Conservation (phyloP, 2,329 filamentous ascomycete genomes). For the Dactylellina sp. region DNA sequence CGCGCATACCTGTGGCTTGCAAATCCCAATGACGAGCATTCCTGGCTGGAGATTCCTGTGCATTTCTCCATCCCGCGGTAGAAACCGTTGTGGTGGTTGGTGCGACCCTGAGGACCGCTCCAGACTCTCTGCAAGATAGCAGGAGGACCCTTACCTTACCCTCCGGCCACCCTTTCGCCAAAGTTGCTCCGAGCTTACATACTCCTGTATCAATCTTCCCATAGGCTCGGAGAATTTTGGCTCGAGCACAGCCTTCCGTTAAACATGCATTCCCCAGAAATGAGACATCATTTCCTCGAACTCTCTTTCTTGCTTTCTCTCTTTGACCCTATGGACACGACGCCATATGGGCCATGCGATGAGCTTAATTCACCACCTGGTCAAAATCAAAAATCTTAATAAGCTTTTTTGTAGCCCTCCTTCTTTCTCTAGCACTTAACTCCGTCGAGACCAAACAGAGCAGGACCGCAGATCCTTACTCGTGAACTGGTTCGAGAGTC, state of each 20-base stretch:
- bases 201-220: constrained; percentile 28
- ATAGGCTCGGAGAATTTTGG: constrained; percentile 57
- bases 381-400: too few species aligned
- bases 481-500: constrained; percentile 1
- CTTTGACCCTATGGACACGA: background rate
- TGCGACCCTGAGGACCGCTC: constrained; percentile 30
- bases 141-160: constrained; percentile 25
- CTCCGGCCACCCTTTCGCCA: background rate
- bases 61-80: constrained; percentile 28
- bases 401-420: too few species aligned
- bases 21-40: constrained; percentile 32
- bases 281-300: constrained; percentile 21
- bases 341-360: constrained; percentile 13
- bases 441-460: constrained; percentile 6
- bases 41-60: constrained; percentile 2
- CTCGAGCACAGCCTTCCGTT: constrained; percentile 53
- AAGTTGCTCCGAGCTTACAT: constrained; percentile 27
- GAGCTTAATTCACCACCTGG: constrained; percentile 13
- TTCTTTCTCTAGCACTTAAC: constrained; percentile 18
- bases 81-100: constrained; percentile 33
- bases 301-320: background rate
- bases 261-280: constrained; percentile 56
- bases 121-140: constrained; percentile 14
- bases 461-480: constrained; percentile 34
- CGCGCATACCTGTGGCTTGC: constrained; percentile 54